Evolutionary conservation across 2,329 filamentous ascomycete genomes (phyloP).

Genomic region (Fusarium denticulatum): DNA sequence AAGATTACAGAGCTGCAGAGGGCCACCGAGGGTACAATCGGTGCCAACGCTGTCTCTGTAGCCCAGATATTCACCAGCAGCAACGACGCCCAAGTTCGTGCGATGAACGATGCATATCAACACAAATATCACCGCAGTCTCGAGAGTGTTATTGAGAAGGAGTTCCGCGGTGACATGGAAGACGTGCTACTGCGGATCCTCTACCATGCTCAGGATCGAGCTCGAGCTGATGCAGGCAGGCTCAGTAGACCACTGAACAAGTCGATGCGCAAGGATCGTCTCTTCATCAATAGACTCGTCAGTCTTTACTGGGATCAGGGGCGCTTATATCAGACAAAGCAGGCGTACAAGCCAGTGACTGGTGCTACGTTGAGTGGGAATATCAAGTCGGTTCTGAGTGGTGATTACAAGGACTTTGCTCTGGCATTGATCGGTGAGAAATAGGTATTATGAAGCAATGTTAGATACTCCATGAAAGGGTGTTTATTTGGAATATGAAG

Average conservation of each 20-base stretch:
- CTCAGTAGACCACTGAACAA: slow-evolving; percentile 42
- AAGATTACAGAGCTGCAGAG: slow-evolving; percentile 48
- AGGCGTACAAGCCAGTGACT: slow-evolving; percentile 67
- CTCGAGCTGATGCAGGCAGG: slow-evolving; percentile 39
- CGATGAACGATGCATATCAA: slow-evolving; percentile 44
- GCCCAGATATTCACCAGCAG: slow-evolving; percentile 46
- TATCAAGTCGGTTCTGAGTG: slow-evolving; percentile 43
- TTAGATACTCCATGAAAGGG: accelerated
- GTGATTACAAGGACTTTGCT: slow-evolving; percentile 45
- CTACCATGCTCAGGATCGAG: slow-evolving; percentile 35
- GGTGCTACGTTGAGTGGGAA: slow-evolving; percentile 57
- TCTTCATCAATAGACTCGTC: slow-evolving; percentile 48
- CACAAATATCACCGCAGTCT: slow-evolving; percentile 48
- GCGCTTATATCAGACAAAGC: slow-evolving; percentile 54
- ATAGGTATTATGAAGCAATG: not conserved
- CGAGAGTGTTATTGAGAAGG: slow-evolving; percentile 48
- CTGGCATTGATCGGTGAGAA: slow-evolving; percentile 45
- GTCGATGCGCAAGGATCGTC: slow-evolving; percentile 43
- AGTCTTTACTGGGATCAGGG: slow-evolving; percentile 47
- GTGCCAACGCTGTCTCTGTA: slow-evolving; percentile 46
- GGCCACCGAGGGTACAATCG: slow-evolving; percentile 46
- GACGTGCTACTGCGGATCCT: slow-evolving; percentile 48
- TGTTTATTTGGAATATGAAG: no score
- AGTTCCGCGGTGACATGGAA: slow-evolving; percentile 49
- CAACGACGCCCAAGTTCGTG: slow-evolving; percentile 47